A percentile compares a stretch with the other conserved stretches of the same genome.
Evolutionary conservation across 331 rosid species (phyloP).

Genomic region (Malus hybrid): DNA sequence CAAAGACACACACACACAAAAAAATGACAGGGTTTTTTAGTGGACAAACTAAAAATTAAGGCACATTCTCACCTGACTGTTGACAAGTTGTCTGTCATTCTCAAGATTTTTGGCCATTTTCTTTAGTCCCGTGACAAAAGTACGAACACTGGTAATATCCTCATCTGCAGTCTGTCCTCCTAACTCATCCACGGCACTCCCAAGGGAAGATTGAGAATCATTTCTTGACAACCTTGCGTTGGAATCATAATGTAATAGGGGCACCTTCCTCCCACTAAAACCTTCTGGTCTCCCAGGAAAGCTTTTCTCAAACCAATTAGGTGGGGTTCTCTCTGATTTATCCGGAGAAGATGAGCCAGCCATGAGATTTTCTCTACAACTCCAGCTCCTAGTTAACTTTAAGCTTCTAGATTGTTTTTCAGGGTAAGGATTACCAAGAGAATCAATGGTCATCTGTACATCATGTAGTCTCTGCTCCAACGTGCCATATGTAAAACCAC

Average conservation of each 20-base stretch:
- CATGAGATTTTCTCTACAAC: slow-evolving; percentile 54
- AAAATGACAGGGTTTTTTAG: not conserved
- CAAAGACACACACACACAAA: not conserved
- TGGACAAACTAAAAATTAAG: not conserved
- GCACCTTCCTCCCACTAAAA: slow-evolving; percentile 38
- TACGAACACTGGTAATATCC: slow-evolving; percentile 74
- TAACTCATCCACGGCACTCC: slow-evolving; percentile 56
- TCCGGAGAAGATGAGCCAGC: slow-evolving; percentile 49
- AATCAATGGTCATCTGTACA: slow-evolving; percentile 26
- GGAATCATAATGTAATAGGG: slow-evolving; percentile 40
- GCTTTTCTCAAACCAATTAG: slow-evolving; percentile 51
- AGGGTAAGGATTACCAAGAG: slow-evolving; percentile 35
- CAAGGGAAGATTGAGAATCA: slow-evolving; percentile 78
- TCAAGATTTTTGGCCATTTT: slow-evolving; percentile 72
- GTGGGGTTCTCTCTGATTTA: slow-evolving; percentile 57
- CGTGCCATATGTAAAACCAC: slow-evolving; percentile 29
- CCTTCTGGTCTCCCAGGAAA: slow-evolving; percentile 91
- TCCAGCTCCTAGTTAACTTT: slow-evolving; percentile 76
- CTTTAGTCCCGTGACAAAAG: slow-evolving; percentile 87
- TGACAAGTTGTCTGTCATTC: slow-evolving; percentile 63
- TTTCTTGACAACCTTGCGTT: slow-evolving; percentile 39
- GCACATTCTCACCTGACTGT: slow-evolving; percentile 58
- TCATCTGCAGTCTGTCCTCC: slow-evolving; percentile 47
- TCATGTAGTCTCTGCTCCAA: slow-evolving; percentile 32
- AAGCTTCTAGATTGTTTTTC: slow-evolving; percentile 29